These are phyloP conservation scores for Sabuloglossum arenarium DNA, from an alignment of 495 filamentous ascomycete genomes.

Conservation along the genomic window DNA sequence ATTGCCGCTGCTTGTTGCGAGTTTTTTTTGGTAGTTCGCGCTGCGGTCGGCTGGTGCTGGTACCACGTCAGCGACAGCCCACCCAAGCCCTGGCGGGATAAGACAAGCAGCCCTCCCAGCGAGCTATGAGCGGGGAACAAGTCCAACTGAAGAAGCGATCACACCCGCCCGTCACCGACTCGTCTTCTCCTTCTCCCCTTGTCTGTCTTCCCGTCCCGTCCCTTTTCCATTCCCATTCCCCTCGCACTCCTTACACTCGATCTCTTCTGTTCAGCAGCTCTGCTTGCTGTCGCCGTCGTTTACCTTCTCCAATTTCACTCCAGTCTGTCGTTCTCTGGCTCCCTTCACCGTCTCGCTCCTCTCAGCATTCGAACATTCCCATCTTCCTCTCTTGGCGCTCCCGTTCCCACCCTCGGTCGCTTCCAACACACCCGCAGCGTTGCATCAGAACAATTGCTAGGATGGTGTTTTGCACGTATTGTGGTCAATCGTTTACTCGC, in stretches of 20 bases:
- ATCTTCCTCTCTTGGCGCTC: not conserved
- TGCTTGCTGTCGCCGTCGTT: not conserved
- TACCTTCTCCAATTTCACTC: constrained; percentile 6
- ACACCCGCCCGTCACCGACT: too few relatives aligned
- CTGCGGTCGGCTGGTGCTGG: not conserved
- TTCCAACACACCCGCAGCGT: too few relatives aligned
- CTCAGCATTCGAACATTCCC: not conserved
- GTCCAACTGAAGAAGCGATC: not conserved
- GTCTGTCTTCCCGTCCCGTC: not conserved
- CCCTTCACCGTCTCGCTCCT: constrained; percentile 9
- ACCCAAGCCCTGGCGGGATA: not conserved
- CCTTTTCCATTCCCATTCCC: constrained; percentile 6
- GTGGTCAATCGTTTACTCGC: constrained; percentile 4
- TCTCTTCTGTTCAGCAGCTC: not conserved
- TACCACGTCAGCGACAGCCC: not conserved
- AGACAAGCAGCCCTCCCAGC: not conserved
- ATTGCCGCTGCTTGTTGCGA: too few relatives aligned
- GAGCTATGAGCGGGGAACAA: not conserved
- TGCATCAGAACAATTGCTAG: not conserved
- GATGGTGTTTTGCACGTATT: constrained; percentile 6
- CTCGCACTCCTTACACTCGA: not conserved
- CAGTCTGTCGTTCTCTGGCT: constrained; percentile 1
- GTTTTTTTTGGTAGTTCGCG: not conserved
- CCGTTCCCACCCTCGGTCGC: too few relatives aligned
- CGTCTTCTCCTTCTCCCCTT: constrained; percentile 5